phyloP scores from a whole-genome alignment of 371 early-diverging fungal genomes.

The Apophysomyces variabilis region DNA sequence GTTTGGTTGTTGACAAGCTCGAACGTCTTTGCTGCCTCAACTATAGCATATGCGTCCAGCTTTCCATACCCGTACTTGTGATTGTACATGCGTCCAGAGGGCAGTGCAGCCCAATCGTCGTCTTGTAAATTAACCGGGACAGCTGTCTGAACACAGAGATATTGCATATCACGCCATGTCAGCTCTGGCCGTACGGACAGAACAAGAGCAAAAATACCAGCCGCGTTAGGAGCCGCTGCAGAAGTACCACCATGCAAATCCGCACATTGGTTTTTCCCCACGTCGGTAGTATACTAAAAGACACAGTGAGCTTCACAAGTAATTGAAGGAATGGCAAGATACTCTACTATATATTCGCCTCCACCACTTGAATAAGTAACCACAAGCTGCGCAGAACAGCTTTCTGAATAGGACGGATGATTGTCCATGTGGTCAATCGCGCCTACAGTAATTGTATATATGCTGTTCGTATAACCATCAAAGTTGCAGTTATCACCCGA shows the following conservation, averaged over 20 bases:
- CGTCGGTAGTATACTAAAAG: constrained; percentile 83
- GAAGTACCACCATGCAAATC: constrained; percentile 93
- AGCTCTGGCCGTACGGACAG: constrained; percentile 87
- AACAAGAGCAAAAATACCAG: constrained; percentile 92
- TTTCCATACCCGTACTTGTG: constrained; percentile 95
- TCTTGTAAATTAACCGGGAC: constrained; percentile 71
- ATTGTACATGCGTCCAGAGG: constrained; percentile 73
- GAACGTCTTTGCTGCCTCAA: constrained; percentile 78
- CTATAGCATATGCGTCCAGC: constrained; percentile 80
- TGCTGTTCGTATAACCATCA: constrained; percentile 97
- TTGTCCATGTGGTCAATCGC: constrained; percentile 78
- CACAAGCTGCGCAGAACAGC: constrained; percentile 88
- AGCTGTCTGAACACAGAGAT: constrained; percentile 81
- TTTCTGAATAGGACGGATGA: constrained; percentile 90
- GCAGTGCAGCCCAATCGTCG: constrained; percentile 64
- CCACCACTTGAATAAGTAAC: constrained; percentile 90
- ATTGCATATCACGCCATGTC: constrained; percentile 92
- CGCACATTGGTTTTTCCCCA: constrained; percentile 73
- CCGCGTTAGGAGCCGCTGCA: constrained; percentile 95
- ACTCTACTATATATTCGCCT: constrained; percentile 68
- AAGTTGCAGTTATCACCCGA: constrained; percentile 92
- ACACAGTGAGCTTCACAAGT: not conserved
- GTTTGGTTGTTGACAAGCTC: constrained; percentile 72
- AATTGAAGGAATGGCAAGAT: not conserved
- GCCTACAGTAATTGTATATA: constrained; percentile 93